Conservation (phyloP, 345 rosid genomes). For the Firmiana major region DNA sequence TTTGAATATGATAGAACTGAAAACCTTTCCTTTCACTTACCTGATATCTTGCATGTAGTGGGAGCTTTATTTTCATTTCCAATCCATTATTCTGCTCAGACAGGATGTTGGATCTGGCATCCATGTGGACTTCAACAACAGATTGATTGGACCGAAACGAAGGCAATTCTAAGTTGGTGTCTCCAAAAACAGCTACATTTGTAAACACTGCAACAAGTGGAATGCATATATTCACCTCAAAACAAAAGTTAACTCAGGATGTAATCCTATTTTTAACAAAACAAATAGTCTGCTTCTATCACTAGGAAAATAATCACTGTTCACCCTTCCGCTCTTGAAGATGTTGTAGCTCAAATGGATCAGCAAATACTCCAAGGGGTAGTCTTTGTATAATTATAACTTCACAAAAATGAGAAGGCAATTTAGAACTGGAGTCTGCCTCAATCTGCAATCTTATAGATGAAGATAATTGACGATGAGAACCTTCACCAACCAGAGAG, state of each 20-base stretch:
- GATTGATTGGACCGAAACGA: slow-evolving; percentile 65
- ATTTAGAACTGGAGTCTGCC: slow-evolving; percentile 20
- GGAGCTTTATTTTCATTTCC: slow-evolving; percentile 52
- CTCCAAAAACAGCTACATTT: slow-evolving; percentile 72
- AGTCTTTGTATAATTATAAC: slow-evolving; percentile 58
- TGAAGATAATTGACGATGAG: slow-evolving; percentile 70
- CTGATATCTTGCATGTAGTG: slow-evolving; percentile 82
- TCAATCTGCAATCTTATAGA: slow-evolving; percentile 40
- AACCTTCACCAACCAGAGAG: slow-evolving; percentile 72
- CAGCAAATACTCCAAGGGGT: slow-evolving; percentile 83
- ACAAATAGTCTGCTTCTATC: neutral
- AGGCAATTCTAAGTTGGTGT: slow-evolving; percentile 79
- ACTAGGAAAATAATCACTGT: neutral
- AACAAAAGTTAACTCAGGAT: neutral
- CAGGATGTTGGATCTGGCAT: slow-evolving; percentile 25
- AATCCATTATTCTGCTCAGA: slow-evolving; percentile 27
- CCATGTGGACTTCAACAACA: slow-evolving; percentile 71
- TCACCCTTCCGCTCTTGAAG: slow-evolving; percentile 53
- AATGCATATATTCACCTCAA: neutral
- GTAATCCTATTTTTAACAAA: slow-evolving; percentile 1
- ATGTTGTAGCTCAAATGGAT: slow-evolving; percentile 86
- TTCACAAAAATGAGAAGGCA: slow-evolving; percentile 32
- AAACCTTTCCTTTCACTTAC: slow-evolving; percentile 32
- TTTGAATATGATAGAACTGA: neutral
- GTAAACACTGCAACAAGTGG: slow-evolving; percentile 41